Percentiles rank a stretch among this genome's conserved stretches.
Conservation (phyloP, 148 eudicot species). For the Diospyros kaki region DNA sequence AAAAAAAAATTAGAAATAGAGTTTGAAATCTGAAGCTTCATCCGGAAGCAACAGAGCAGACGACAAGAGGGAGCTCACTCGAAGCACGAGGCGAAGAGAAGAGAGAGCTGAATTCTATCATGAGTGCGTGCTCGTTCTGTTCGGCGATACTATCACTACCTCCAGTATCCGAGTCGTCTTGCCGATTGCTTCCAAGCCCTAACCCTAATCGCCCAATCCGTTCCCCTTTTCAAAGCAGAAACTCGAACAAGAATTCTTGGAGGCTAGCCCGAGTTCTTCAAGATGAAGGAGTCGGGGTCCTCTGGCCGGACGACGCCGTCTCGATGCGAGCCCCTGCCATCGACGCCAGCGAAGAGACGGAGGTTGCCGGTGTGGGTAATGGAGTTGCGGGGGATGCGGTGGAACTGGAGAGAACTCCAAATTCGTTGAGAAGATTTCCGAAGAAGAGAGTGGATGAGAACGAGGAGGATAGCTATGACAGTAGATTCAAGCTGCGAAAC, state of each 20-base stretch:
- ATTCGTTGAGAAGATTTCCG: not conserved
- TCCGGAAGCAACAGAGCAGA: not conserved
- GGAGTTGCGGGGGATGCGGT: constrained; percentile 11
- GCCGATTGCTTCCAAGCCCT: constrained; percentile 22
- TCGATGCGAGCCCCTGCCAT: constrained; percentile 4
- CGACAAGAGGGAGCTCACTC: not conserved
- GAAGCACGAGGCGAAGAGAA: not conserved
- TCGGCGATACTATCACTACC: constrained; percentile 21
- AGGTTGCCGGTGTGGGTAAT: constrained; percentile 2
- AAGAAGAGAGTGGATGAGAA: constrained; percentile 26
- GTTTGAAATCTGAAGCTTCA: too few relatives aligned
- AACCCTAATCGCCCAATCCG: constrained; percentile 15
- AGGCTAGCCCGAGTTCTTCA: constrained; percentile 28
- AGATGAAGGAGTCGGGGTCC: constrained; percentile 36
- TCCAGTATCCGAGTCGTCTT: constrained; percentile 15
- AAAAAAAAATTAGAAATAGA: too few relatives aligned
- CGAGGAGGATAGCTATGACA: constrained; percentile 31
- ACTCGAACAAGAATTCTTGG: constrained; percentile 12
- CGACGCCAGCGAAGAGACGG: constrained; percentile 12
- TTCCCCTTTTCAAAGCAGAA: constrained; percentile 3
- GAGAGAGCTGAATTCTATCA: not conserved
- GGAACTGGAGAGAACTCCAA: constrained; percentile 13
- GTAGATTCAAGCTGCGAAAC: constrained; percentile 62
- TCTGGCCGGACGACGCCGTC: constrained; percentile 36
- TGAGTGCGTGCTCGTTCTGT: constrained; percentile 41